Base-by-base conservation (phyloP, 495 filamentous ascomycete genomes). In the Tuber umbilicatum region DNA sequence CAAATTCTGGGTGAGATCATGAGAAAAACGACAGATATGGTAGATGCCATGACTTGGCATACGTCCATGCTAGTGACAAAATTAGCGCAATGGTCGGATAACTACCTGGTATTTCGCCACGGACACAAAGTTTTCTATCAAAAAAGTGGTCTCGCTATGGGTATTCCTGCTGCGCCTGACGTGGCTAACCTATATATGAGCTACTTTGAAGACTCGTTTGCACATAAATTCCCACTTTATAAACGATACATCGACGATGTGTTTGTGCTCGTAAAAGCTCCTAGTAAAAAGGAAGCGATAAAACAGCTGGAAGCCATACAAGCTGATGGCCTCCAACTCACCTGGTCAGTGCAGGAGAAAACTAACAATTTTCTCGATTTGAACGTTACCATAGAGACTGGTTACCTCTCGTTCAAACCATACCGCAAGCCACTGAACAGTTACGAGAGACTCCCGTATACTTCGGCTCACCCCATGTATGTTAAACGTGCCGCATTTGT, bases 351-450 rank as follows among this genome's bases (percentile, higher is more conserved):
- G 47, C 47, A 73, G 37, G 50, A 73, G 67, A 41, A 73, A 73
- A 68, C 14, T 2, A 21, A 27, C 40, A 12, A 68, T 6, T 73
- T 73, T 73, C 71, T 73, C 5, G 71, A 73, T 1, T 50, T 73
- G 0, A 7, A 21, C 19, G 37, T 70, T 7, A 1, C 39, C 19
- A 12, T 21, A 10, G 16, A 73, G 37, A 23, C 17, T 35, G 39
- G 19, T 43, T 69, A 40, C 5, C 1, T 73, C 0, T 45, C n/a
- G 2, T 73, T 70, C 40, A 12, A 38, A 1, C 64, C 72, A 50
- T 73, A 73, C 37, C n/a, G 40, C 37, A 73, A 70, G 27, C 72
- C 64, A 50, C 27, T n/a, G 1, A 73, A 73, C 72, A 31, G 42
- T 40, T 70, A 39, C 31, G 27, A 70, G 39, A 17, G 73, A 21